Conservation (phyloP, 768 basidiomycete species). For the Boletus reticuloceps region DNA sequence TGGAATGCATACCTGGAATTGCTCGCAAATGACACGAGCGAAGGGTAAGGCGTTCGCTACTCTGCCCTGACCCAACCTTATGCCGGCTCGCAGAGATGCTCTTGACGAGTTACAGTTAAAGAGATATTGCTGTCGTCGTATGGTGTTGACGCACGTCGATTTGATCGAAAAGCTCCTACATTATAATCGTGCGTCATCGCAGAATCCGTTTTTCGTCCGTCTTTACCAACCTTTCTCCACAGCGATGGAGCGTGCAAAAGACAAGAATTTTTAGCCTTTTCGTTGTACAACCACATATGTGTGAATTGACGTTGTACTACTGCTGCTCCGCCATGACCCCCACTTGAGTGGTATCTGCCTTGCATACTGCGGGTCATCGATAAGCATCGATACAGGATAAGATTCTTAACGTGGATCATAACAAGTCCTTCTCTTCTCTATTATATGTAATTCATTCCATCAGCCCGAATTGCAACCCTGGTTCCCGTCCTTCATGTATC, state of each 20-base stretch:
- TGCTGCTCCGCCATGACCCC: no score
- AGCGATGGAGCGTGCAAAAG: conserved; percentile 36
- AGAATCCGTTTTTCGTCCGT: conserved; percentile 7
- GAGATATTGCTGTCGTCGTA: conserved; percentile 93
- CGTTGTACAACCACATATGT: not conserved
- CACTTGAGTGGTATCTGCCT: no score
- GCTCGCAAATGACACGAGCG: conserved; percentile 74
- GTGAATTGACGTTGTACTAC: not conserved
- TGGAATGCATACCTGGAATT: conserved; percentile 88
- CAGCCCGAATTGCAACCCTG: not conserved
- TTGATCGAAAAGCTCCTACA: conserved; percentile 95
- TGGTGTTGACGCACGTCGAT: conserved; percentile 98
- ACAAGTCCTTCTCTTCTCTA: no score
- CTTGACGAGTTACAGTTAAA: conserved; percentile 87
- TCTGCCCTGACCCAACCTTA: not conserved
- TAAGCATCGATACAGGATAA: not conserved
- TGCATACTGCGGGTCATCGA: no score
- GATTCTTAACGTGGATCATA: not conserved
- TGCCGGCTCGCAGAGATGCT: conserved; percentile 60
- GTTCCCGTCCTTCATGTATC: no score
- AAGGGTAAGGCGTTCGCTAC: conserved; percentile 61
- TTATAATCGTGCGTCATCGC: conserved; percentile 76
- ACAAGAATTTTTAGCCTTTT: conserved; percentile 19
- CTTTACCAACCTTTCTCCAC: not conserved
- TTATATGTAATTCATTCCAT: not conserved